These are phyloP conservation scores for Saururus chinensis DNA, from an alignment of 164 flowering plant species.

Conservation along the genomic window DNA sequence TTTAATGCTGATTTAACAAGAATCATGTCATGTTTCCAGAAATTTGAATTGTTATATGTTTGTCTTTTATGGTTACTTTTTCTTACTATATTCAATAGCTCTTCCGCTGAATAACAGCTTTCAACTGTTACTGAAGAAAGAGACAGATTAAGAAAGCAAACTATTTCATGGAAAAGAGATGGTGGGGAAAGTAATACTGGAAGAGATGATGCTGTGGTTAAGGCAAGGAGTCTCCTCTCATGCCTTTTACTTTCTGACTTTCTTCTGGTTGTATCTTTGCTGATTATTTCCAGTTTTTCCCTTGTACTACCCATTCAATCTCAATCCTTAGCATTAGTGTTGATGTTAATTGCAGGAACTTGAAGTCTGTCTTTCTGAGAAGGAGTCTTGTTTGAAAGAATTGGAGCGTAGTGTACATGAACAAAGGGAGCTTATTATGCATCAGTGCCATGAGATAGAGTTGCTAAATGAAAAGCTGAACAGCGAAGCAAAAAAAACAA, in stretches of 20 bases:
- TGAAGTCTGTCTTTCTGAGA: constrained; percentile 52
- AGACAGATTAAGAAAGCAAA: constrained; percentile 42
- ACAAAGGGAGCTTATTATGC: constrained; percentile 41
- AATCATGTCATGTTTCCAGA: too few relatives aligned
- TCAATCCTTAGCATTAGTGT: not conserved
- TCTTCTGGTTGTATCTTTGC: not conserved
- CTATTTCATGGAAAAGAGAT: constrained; percentile 34
- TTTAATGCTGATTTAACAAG: too few relatives aligned
- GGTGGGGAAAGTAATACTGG: constrained; percentile 30
- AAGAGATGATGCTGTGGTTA: constrained; percentile 25
- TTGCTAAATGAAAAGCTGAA: constrained; percentile 62
- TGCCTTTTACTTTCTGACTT: not conserved
- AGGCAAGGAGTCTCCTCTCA: constrained; percentile 28
- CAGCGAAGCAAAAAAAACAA: constrained; percentile 63
- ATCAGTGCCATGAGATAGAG: constrained; percentile 54
- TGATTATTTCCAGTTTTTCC: constrained; percentile 1
- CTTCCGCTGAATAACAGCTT: constrained; percentile 30
- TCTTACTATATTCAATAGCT: not conserved
- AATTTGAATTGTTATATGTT: too few relatives aligned
- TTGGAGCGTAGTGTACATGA: constrained; percentile 46
- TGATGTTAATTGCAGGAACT: constrained; percentile 46
- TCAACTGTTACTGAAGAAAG: constrained; percentile 56
- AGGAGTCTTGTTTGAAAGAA: constrained; percentile 47
- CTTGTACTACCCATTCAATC: constrained; percentile 4
- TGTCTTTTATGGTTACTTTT: not conserved